Evolutionary conservation across 257 asterid species (phyloP).

Genomic region (Salvia rosmarinus): DNA sequence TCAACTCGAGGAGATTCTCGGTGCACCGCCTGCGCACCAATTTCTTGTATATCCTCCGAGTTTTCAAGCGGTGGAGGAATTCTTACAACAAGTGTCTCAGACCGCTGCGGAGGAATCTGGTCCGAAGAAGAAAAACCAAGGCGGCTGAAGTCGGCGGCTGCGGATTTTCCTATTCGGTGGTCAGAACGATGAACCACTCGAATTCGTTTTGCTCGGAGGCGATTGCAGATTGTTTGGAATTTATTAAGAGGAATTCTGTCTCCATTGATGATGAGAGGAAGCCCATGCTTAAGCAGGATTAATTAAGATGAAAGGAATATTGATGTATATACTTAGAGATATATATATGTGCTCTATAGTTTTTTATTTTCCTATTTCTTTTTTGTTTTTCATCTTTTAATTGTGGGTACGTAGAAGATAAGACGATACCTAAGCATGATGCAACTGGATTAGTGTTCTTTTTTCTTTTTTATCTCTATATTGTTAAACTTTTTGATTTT

Average conservation of each 20-base stretch:
- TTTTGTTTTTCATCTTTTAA: background rate
- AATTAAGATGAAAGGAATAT: background rate
- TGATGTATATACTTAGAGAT: conserved; percentile 19
- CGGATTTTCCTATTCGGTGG: background rate
- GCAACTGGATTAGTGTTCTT: conserved; percentile 23
- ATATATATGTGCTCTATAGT: background rate
- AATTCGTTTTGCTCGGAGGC: conserved; percentile 50
- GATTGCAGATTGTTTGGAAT: conserved; percentile 48
- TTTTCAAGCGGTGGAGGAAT: conserved; percentile 35
- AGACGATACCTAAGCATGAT: conserved; percentile 24
- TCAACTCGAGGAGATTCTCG: conserved; percentile 36
- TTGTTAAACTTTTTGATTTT: background rate
- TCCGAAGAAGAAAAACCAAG: background rate
- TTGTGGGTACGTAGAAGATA: background rate
- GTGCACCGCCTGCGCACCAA: conserved; percentile 40
- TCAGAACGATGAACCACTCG: conserved; percentile 38
- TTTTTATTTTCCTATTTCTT: no score
- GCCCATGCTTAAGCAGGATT: conserved; percentile 36
- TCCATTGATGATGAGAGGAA: conserved; percentile 41
- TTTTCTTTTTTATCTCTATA: background rate
- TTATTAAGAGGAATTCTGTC: conserved; percentile 48
- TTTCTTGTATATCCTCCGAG: conserved; percentile 27
- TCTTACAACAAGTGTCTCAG: conserved; percentile 32
- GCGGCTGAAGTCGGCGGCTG: background rate
- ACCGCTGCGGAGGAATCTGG: conserved; percentile 25